phyloP scores from a whole-genome alignment of 2,329 filamentous ascomycete species.

The Xylaria sp. region DNA sequence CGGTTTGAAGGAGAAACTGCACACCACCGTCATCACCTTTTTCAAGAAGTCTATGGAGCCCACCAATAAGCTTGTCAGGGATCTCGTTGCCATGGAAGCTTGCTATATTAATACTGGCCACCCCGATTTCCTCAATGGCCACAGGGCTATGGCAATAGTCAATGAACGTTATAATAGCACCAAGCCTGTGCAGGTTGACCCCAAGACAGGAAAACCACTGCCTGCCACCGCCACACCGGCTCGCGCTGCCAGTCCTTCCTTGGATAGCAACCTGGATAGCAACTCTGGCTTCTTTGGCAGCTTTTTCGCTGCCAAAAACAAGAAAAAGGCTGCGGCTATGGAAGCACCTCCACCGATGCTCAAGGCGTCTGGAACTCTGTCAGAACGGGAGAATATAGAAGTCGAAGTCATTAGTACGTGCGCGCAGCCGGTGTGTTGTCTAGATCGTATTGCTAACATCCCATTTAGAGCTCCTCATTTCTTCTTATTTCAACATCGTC shows the following conservation, averaged over 20 bases:
- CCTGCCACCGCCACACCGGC: slow-evolving; percentile 72
- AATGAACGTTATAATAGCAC: slow-evolving; percentile 86
- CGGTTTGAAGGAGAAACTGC: slow-evolving; percentile 95
- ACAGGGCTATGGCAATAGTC: slow-evolving; percentile 97
- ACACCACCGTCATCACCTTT: slow-evolving; percentile 89
- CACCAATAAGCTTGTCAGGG: slow-evolving; percentile 94
- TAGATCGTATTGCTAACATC: slow-evolving; percentile 33
- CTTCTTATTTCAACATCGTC: slow-evolving; percentile 98
- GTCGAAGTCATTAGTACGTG: slow-evolving; percentile 96
- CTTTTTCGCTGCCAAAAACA: slow-evolving; percentile 99
- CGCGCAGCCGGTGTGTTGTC: background rate
- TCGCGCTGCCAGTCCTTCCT: slow-evolving; percentile 79
- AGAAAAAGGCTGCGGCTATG: slow-evolving; percentile 99
- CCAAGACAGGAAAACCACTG: slow-evolving; percentile 97
- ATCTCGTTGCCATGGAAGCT: slow-evolving; percentile 93
- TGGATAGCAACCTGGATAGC: slow-evolving; percentile 59
- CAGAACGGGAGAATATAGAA: slow-evolving; percentile 93
- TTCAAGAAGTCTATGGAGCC: slow-evolving; percentile 99
- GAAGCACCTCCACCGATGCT: slow-evolving; percentile 91
- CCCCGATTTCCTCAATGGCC: slow-evolving; percentile 96
- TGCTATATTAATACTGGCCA: slow-evolving; percentile 99
- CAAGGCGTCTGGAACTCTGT: slow-evolving; percentile 93
- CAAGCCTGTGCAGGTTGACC: slow-evolving; percentile 94
- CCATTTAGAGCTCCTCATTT: slow-evolving; percentile 84
- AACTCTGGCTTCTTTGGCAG: slow-evolving; percentile 94